phyloP scores from a whole-genome alignment of 1,139 yeast genomes.

The Magnusiomyces tetraspermus region DNA sequence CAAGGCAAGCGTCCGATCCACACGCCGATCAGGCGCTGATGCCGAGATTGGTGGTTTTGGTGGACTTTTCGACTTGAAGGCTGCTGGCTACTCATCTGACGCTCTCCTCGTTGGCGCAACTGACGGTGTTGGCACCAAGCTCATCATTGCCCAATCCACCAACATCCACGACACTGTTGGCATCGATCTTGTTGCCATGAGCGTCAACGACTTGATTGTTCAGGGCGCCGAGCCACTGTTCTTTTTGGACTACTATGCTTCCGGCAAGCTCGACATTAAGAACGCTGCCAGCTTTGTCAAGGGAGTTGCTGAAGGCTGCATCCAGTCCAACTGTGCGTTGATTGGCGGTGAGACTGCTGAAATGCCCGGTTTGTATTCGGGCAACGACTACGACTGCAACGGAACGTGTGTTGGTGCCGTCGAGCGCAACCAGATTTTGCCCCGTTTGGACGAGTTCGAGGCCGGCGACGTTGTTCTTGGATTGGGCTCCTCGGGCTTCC shows the following conservation, averaged over 20 bases:
- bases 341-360: conserved; percentile 99
- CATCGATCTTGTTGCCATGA: conserved; percentile 97
- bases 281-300: conserved; percentile 82
- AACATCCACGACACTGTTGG: conserved; percentile 92
- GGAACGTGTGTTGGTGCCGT: conserved; percentile 99
- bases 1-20: conserved; percentile 85
- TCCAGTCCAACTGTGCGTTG: conserved; percentile 89
- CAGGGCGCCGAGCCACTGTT: conserved; percentile 98
- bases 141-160: conserved; percentile 86
- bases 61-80: conserved; percentile 82
- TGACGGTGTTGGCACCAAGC: conserved; percentile 98
- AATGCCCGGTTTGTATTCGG: conserved; percentile 98
- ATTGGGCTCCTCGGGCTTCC: conserved; percentile 82
- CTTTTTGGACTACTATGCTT: conserved; percentile 93
- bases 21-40: conserved; percentile 93
- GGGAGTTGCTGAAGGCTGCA: conserved; percentile 97
- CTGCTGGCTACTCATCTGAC: conserved; percentile 62
- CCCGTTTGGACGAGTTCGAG: conserved; percentile 54
- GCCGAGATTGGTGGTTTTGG: conserved; percentile 99
- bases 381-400: conserved; percentile 93
- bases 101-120: conserved; percentile 93
- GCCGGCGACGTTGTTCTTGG: conserved; percentile 81
- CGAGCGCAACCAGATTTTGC: conserved; percentile 62
- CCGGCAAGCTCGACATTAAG: conserved; percentile 77
- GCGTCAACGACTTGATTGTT: conserved; percentile 91